Base-by-base conservation (phyloP, 1,284 basidiomycete species). In the Ustilago xerochloae region DNA sequence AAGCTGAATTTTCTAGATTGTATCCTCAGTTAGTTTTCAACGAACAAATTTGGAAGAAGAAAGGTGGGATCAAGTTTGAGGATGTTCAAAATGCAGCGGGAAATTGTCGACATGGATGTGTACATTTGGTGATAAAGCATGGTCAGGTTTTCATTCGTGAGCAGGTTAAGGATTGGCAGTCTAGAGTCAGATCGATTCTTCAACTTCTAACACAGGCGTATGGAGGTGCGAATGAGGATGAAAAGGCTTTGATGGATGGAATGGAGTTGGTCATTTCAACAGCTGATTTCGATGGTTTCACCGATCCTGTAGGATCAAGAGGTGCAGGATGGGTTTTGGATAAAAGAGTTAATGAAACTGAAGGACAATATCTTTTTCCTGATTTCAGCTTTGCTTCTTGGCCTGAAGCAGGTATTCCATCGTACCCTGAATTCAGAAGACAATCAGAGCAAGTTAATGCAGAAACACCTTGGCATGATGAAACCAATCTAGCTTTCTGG, bases 381-480 rank as follows among this genome's bases (percentile, higher is more conserved):
- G 78, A 79, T 33, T 79, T 79, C 47, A 49, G 49, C 39, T 79
- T 79, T 33, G 65, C 70, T 5, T 58, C 32, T 6, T 79, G 78
- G 78, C 76, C 75, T 2, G 77, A 79, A 48, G 77, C 77, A 2
- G 73, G 69, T 3, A 69, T 67, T 7, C 45, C 78, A 0, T 70
- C 65, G 13, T 78, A 73, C 47, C 47, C 22, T 2, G 78, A 79
- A 20, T 76, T 78, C 32, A 16, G 63, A 1, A 38, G 61, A 0
- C 33, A 53, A 20, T 67, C 73, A 1, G 48, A 38, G 2, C 33
- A 52, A 13, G 59, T 70, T 10, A 74, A 79, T 38, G 53, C 35
- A 13, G 33, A 55, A 12, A 53, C 43, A 3, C 63, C 73, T 1
- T 79, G 78, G 78, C 10, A 26, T 3, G n/a, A 35, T 24, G 78